These are phyloP conservation scores for Polytrichum commune DNA, from an alignment of 225 moss, liverwort and hornwort species.

Conservation along the genomic window DNA sequence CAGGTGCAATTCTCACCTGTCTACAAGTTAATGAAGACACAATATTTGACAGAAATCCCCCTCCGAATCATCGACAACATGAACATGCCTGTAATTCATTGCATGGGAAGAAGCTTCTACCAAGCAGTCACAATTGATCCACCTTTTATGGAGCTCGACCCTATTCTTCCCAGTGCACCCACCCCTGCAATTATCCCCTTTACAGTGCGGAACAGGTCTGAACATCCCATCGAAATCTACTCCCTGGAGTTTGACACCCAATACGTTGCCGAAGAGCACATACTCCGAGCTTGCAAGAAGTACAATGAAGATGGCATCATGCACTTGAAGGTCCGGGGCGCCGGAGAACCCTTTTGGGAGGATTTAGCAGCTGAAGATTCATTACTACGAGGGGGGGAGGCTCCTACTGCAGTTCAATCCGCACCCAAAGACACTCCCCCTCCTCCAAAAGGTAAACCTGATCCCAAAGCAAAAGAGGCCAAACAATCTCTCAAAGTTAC, in stretches of 20 bases:
- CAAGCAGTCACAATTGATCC: conserved; percentile 25
- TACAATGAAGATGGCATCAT: conserved; percentile 60
- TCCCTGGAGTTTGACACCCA: conserved; percentile 81
- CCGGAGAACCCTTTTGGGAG: conserved; percentile 76
- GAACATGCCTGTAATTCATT: conserved; percentile 43
- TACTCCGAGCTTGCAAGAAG: conserved; percentile 35
- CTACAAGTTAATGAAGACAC: conserved; percentile 34
- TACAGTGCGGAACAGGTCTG: conserved; percentile 49
- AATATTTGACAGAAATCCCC: conserved; percentile 41
- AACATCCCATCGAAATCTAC: conserved; percentile 67
- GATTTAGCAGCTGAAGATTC: conserved; percentile 15
- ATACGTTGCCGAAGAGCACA: conserved; percentile 64
- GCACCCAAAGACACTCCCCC: conserved; percentile 7
- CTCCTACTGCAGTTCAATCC: not conserved
- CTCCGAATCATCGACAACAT: conserved; percentile 26
- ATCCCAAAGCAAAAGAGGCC: conserved; percentile 12
- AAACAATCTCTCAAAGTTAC: conserved; percentile 2
- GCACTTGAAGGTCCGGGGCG: conserved; percentile 56
- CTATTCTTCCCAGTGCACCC: conserved; percentile 32
- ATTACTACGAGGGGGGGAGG: not conserved
- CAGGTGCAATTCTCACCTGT: conserved; percentile 48
- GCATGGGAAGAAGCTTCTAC: conserved; percentile 51
- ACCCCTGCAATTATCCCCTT: conserved; percentile 28
- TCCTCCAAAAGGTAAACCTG: conserved; percentile 20
- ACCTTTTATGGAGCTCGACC: conserved; percentile 38